Evolutionary conservation across 495 filamentous ascomycete genomes (phyloP).

Genomic region (Hypoxylon cercidicola): DNA sequence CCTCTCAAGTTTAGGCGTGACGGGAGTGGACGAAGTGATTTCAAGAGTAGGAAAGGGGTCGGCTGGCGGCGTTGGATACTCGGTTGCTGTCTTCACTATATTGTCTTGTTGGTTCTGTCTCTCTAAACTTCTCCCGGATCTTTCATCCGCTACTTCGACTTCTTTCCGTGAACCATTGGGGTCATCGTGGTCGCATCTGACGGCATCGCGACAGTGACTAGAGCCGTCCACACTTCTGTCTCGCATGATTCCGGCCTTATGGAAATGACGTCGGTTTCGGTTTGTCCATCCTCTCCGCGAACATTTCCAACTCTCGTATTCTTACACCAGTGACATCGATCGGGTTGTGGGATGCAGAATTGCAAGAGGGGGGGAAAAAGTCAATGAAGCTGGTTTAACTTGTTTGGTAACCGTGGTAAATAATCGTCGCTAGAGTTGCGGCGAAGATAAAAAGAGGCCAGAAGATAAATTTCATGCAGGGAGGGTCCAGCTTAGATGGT

Average conservation of each 20-base stretch:
- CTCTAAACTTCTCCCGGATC: constrained; percentile 28
- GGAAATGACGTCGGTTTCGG: constrained; percentile 24
- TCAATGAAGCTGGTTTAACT: not conserved
- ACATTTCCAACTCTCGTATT: not conserved
- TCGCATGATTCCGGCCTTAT: constrained; percentile 31
- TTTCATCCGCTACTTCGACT: constrained; percentile 12
- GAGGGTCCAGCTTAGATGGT: constrained; percentile 24
- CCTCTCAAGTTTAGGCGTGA: constrained; percentile 19
- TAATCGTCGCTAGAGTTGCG: constrained; percentile 2
- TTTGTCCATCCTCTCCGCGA: constrained; percentile 21
- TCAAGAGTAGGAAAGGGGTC: constrained; percentile 46
- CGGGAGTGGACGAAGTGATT: constrained; percentile 31
- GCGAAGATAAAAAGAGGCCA: constrained; percentile 8
- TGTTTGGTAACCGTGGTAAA: not conserved
- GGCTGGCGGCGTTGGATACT: constrained; percentile 25
- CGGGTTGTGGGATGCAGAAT: no score
- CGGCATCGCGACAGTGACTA: not conserved
- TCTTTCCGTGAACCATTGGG: not conserved
- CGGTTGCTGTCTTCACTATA: constrained; percentile 5
- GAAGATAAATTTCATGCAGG: constrained; percentile 13
- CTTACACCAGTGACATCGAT: not conserved
- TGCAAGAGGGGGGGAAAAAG: not conserved
- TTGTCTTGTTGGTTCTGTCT: constrained; percentile 25
- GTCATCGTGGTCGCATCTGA: constrained; percentile 5
- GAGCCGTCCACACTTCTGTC: constrained; percentile 7